A percentile compares a stretch with the other conserved stretches of the same genome.
These are phyloP conservation scores for Lasiosphaeriaceae sp. DNA, from an alignment of 495 filamentous ascomycete species.

Conservation along the genomic window DNA sequence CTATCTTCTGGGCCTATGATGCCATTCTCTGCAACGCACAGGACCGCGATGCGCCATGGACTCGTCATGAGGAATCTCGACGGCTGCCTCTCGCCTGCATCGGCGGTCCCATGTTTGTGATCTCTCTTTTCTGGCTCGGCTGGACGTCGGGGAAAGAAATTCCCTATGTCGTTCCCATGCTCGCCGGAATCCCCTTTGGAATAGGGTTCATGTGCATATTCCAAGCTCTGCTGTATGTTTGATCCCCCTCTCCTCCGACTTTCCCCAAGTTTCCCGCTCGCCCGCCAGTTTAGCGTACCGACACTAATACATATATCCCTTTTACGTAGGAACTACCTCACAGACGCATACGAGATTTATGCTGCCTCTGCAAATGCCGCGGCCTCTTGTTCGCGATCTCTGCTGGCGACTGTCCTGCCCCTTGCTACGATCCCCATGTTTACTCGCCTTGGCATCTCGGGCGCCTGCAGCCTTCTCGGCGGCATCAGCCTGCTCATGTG, in stretches of 20 bases:
- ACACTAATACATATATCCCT: slow-evolving; percentile 45
- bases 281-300: slow-evolving; percentile 33
- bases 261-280: too few species aligned
- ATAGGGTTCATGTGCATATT: slow-evolving; percentile 54
- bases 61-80: slow-evolving; percentile 52
- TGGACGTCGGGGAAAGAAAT: slow-evolving; percentile 57
- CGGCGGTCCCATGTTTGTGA: slow-evolving; percentile 58
- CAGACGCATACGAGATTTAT: slow-evolving; percentile 72
- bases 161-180: slow-evolving; percentile 60
- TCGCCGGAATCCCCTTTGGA: slow-evolving; percentile 65
- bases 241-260: slow-evolving; percentile 25
- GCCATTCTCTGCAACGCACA: slow-evolving; percentile 22
- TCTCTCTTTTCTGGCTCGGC: slow-evolving; percentile 69
- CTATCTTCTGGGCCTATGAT: slow-evolving; percentile 50
- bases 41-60: slow-evolving; percentile 27
- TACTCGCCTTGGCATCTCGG: slow-evolving; percentile 28
- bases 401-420: slow-evolving; percentile 61
- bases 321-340: slow-evolving; percentile 69
- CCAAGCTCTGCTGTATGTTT: slow-evolving; percentile 59
- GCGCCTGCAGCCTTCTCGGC: slow-evolving; percentile 36
- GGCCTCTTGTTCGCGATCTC: slow-evolving; percentile 53
- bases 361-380: slow-evolving; percentile 69
- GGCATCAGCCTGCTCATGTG: slow-evolving; percentile 37
- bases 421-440: slow-evolving; percentile 42
- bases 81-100: slow-evolving; percentile 66